phyloP scores from a whole-genome alignment of 169 alveolate genomes.

The Cryptosporidium ubiquitum region DNA sequence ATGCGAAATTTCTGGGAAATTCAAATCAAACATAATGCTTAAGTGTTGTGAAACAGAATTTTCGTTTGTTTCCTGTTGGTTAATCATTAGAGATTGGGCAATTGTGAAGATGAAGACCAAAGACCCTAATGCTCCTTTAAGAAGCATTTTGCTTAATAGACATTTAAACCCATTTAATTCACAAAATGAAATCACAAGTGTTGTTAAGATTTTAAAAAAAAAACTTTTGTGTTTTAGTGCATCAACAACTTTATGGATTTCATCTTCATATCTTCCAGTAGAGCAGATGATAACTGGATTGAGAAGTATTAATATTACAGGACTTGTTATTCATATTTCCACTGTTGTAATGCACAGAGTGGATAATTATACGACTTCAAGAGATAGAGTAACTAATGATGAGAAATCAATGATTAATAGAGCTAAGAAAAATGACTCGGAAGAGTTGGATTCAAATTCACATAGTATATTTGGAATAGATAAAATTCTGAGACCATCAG shows the following conservation, averaged over 20 bases:
- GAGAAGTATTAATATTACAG: background rate
- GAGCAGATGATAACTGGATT: background rate
- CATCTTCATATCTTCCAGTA: background rate
- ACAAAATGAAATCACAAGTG: background rate
- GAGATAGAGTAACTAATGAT: background rate
- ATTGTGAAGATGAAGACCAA: background rate
- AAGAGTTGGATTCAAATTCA: background rate
- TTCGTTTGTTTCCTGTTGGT: conserved; percentile 27
- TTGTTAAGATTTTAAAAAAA: background rate
- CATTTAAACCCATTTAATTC: background rate
- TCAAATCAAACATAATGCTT: conserved; percentile 15
- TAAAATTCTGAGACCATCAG: conserved; percentile 1
- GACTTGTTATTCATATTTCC: background rate
- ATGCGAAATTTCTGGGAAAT: conserved; percentile 58
- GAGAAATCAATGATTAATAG: background rate
- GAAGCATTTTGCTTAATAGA: conserved; percentile 3
- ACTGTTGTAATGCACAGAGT: conserved; percentile 12
- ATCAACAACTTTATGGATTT: conserved; percentile 10
- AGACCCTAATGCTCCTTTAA: conserved; percentile 30
- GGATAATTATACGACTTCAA: background rate
- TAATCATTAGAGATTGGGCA: conserved; percentile 32
- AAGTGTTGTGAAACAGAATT: conserved; percentile 30
- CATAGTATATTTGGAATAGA: conserved; percentile 4
- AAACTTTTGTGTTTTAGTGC: conserved; percentile 51
- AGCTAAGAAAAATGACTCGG: background rate